phyloP scores from a whole-genome alignment of 345 rosid species.

The Sisymbrium altissimum region DNA sequence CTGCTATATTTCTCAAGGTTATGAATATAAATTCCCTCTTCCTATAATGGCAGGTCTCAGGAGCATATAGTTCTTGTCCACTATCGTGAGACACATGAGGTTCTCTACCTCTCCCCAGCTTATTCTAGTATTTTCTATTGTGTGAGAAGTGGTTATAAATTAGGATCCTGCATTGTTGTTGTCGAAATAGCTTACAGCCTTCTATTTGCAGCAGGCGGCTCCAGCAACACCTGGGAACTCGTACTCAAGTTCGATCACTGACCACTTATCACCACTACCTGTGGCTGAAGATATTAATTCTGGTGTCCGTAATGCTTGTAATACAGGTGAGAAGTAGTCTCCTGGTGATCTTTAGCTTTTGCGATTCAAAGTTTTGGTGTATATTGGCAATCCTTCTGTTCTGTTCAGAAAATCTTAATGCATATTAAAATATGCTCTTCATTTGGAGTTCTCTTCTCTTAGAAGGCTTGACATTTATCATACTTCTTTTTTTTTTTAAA shows the following conservation, averaged over 20 bases:
- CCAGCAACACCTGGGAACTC: conserved; percentile 75
- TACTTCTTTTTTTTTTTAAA: conserved; percentile 6
- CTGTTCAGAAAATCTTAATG: not conserved
- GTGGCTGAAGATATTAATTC: conserved; percentile 69
- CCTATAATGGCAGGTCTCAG: conserved; percentile 48
- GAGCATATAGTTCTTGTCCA: conserved; percentile 98
- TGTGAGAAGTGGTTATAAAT: not conserved
- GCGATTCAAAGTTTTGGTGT: not conserved
- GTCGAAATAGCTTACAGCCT: conserved; percentile 9
- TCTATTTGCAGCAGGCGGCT: conserved; percentile 47
- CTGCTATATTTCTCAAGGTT: conserved; percentile 1
- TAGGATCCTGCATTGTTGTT: conserved; percentile 3
- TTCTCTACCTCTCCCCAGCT: conserved; percentile 18
- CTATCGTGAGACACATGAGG: conserved; percentile 97
- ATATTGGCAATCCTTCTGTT: not conserved
- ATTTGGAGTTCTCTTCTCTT: not conserved
- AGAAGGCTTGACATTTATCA: not conserved
- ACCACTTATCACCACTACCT: conserved; percentile 54
- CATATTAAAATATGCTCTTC: not conserved
- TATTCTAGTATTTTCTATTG: not conserved
- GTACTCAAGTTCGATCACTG: conserved; percentile 71
- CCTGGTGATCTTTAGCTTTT: conserved; percentile 31
- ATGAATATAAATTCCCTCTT: not conserved
- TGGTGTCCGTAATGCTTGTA: conserved; percentile 45
- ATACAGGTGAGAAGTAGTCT: conserved; percentile 36